phyloP scores from a whole-genome alignment of 768 basidiomycete genomes.

The Clavaria fumosa region DNA sequence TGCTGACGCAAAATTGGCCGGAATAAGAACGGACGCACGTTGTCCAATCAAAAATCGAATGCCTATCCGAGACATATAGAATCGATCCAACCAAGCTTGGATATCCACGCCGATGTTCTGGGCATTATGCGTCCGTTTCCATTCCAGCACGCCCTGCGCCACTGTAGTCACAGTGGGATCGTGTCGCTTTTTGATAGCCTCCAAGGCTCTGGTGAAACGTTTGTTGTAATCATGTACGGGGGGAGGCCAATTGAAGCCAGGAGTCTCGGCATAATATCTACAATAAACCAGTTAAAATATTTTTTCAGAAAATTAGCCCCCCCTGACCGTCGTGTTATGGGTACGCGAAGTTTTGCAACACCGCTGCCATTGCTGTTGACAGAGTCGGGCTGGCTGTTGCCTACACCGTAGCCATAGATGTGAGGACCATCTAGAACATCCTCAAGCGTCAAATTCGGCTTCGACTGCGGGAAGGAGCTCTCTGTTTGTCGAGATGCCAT shows the following conservation, averaged over 20 bases:
- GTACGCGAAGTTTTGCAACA: conserved; percentile 70
- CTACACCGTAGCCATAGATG: no score
- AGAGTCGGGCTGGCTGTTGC: no score
- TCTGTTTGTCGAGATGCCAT: conserved; percentile 32
- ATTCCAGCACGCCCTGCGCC: conserved; percentile 91
- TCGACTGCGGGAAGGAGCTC: conserved; percentile 48
- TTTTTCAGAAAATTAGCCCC: conserved; percentile 4
- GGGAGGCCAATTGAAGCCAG: conserved; percentile 67
- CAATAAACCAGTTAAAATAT: conserved; percentile 7
- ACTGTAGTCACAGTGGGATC: conserved; percentile 97
- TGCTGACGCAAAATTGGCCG: conserved; percentile 3
- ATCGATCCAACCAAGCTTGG: conserved; percentile 91
- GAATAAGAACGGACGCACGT: conserved; percentile 36
- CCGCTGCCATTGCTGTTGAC: conserved; percentile 19
- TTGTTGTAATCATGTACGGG: conserved; percentile 89
- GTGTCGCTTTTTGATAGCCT: conserved; percentile 85
- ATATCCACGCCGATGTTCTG: conserved; percentile 71
- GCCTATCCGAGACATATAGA: conserved; percentile 90
- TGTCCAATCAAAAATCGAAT: conserved; percentile 96
- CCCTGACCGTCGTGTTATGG: conserved; percentile 66
- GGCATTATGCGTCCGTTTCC: conserved; percentile 66
- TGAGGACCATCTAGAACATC: no score
- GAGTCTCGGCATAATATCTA: conserved; percentile 79
- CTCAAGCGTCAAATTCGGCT: no score
- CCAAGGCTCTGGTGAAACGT: conserved; percentile 73